Evolutionary conservation across 441 rosid species (phyloP).

Genomic region (Mallotus repandus): DNA sequence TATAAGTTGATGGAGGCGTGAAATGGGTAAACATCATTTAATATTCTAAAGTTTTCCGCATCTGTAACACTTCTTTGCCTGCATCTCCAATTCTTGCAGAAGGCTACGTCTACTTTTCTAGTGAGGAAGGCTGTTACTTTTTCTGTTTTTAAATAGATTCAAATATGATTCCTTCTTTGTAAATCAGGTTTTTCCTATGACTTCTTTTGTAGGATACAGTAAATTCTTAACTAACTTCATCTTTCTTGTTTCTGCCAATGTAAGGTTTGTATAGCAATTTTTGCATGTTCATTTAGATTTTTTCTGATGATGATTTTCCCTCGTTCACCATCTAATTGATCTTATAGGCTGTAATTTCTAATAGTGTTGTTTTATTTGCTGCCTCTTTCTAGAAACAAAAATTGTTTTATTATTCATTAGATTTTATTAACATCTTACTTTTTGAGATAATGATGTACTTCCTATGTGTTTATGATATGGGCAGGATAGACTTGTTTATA

Average conservation of each 20-base stretch:
- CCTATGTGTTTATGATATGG: not conserved
- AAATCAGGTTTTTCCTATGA: not conserved
- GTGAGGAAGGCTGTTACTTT: not conserved
- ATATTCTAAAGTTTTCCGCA: not conserved
- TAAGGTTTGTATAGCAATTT: not conserved
- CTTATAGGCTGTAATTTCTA: not conserved
- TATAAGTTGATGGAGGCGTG: not conserved
- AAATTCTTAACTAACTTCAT: constrained; percentile 4
- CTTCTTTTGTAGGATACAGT: not conserved
- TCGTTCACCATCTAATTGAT: not conserved
- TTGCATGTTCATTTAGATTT: not conserved
- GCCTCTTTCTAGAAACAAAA: too few relatives aligned
- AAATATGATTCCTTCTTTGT: not conserved
- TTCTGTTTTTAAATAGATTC: not conserved
- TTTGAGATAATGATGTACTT: not conserved
- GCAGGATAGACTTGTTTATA: not conserved
- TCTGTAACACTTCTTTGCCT: not conserved
- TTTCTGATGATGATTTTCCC: not conserved
- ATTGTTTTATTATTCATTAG: not conserved
- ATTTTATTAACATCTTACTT: constrained; percentile 4
- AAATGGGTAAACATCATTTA: too few relatives aligned
- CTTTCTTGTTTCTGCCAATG: not conserved
- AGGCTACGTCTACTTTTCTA: not conserved
- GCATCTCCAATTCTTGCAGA: too few relatives aligned
- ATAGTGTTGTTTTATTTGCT: not conserved